Base-by-base conservation (phyloP, 805 yeast genomes). In the Kluyveromyces starmeri region DNA sequence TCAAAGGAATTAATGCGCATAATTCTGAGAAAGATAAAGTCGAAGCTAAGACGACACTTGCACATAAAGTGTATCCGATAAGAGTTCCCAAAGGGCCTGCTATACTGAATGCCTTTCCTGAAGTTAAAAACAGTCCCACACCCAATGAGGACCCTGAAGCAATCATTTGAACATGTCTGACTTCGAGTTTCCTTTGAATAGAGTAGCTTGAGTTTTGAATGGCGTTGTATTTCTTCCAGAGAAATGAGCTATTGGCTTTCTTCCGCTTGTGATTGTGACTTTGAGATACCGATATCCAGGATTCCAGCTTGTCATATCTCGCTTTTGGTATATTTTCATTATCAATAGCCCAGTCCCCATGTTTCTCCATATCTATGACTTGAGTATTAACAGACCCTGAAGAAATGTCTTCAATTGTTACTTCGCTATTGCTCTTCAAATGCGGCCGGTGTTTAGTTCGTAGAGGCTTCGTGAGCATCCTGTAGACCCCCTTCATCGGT, bases 101-200 rank as follows among this genome's bases (percentile, higher is more conserved):
- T 21, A 62, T 59, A 4, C 59, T 47, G 35, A 77, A 64, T 1
- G 78, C 74, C 30, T 62, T 61, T n/a, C 80, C 78, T 6, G 75
- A 65, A 14, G 80, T 78, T 36, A 75, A 62, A 40, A 76, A 75
- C 39, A 75, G 57, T 26, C 80, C 82, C 0, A 80, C 75, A 38
- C 83, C 81, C 21, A 77, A 68, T 28, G 77, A 65, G n/a, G 80
- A 75, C 14, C 81, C 82, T 28, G 76, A 67, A 22, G 83, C 74
- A 35, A 78, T 72, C 73, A 76, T 69, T 51, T 76, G 81, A 40
- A 78, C 55, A 46, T 74, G 78, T 50, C 76, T 62, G 7, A 65
- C 55, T 28, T 62, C 66, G 33, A 72, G 50, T 9, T 64, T 61
- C 45, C 73, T 61, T 40, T 67, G 63, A 34, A 75, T 59, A 12